These are phyloP conservation scores for Agastache rugosa DNA, from an alignment of 257 asterid genomes.

Conservation along the genomic window DNA sequence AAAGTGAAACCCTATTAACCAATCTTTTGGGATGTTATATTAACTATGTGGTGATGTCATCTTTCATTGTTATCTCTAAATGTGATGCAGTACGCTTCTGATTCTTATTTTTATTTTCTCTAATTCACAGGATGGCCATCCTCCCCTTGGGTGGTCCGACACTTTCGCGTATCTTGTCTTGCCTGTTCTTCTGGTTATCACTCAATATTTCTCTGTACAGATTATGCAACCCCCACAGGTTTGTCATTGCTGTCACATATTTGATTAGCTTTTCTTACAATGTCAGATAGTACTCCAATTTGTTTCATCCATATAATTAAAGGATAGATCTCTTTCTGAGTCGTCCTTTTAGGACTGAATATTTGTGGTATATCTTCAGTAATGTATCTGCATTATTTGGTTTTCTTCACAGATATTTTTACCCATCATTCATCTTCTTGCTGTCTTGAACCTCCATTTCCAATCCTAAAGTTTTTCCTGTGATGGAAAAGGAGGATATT, in stretches of 20 bases:
- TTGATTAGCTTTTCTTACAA: slow-evolving; percentile 21
- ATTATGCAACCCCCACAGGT: slow-evolving; percentile 98
- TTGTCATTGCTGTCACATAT: slow-evolving; percentile 32
- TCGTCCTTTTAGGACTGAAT: slow-evolving; percentile 14
- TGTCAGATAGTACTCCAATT: slow-evolving; percentile 24
- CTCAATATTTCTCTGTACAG: slow-evolving; percentile 86
- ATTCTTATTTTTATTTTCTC: slow-evolving; percentile 25
- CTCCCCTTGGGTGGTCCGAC: slow-evolving; percentile 98
- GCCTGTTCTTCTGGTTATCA: slow-evolving; percentile 74
- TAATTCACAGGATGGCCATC: slow-evolving; percentile 86
- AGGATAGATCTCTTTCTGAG: slow-evolving; percentile 2
- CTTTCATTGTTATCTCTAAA: slow-evolving; percentile 12
- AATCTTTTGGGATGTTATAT: slow-evolving; percentile 12
- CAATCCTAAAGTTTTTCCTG: slow-evolving; percentile 19
- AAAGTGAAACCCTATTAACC: not conserved
- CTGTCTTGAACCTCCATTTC: slow-evolving; percentile 11
- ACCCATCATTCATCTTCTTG: slow-evolving; percentile 13
- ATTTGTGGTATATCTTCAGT: not conserved
- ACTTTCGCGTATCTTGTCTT: slow-evolving; percentile 92
- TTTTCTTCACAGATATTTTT: slow-evolving; percentile 9
- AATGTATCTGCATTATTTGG: slow-evolving; percentile 13
- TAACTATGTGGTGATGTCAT: not conserved
- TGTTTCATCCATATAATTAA: not conserved
- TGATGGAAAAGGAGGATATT: slow-evolving; percentile 13
- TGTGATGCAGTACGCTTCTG: slow-evolving; percentile 1